Percentiles rank a stretch among this genome's conserved stretches.
Evolutionary conservation across 164 flowering plant species (phyloP).

Genomic region (Chimonanthus salicifolius): DNA sequence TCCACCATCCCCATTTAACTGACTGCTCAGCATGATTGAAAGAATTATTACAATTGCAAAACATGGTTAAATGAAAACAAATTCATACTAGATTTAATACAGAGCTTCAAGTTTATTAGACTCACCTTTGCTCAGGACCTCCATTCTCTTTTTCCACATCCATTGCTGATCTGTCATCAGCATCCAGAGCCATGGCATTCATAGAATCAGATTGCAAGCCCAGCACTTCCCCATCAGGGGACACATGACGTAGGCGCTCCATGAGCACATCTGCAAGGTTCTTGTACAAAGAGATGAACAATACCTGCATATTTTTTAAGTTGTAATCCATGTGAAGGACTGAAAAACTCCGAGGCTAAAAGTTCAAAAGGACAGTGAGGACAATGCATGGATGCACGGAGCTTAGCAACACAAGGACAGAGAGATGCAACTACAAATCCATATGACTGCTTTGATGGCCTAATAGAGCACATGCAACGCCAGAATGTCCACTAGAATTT

Average conservation of each 20-base stretch:
- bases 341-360: background rate
- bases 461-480: background rate
- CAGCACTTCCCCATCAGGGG: conserved; percentile 34
- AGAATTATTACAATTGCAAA: background rate
- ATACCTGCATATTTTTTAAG: conserved; percentile 39
- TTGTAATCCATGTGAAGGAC: conserved; percentile 4
- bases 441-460: background rate
- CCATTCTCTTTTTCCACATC: conserved; percentile 68
- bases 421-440: background rate
- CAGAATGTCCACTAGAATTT: background rate
- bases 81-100: background rate
- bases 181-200: conserved; percentile 59
- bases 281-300: conserved; percentile 68
- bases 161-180: conserved; percentile 63
- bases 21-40: conserved; percentile 29
- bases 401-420: background rate
- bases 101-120: background rate
- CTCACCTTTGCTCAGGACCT: conserved; percentile 46
- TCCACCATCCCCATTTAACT: conserved; percentile 38
- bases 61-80: background rate
- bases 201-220: conserved; percentile 32
- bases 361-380: background rate
- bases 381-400: background rate
- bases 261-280: conserved; percentile 58
- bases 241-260: conserved; percentile 64